Percentiles rank a stretch among this genome's conserved stretches.
Conservation (phyloP, 495 filamentous ascomycete genomes). For the Talaromyces liani region DNA sequence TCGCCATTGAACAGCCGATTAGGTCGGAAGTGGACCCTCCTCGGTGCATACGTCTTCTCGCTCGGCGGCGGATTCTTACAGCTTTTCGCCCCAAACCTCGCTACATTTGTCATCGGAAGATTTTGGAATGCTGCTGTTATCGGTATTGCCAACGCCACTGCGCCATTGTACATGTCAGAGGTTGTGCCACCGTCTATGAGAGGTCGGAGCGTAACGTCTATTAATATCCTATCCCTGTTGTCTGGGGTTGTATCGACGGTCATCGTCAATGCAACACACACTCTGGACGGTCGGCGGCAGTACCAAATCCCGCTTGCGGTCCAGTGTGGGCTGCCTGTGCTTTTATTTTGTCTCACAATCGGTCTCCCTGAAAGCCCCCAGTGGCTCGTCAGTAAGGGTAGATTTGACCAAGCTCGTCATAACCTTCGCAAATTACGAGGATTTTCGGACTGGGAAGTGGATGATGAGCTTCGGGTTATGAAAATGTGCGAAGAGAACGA, state of each 20-base stretch:
- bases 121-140: constrained; percentile 26
- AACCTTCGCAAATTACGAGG: constrained; percentile 30
- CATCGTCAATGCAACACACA: constrained; percentile 25
- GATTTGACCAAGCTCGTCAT: constrained; percentile 21
- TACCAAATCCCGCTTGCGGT: constrained; percentile 29
- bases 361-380: constrained; percentile 52
- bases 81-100: constrained; percentile 28
- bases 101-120: constrained; percentile 26
- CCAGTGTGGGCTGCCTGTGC: constrained; percentile 24
- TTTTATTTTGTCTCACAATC: constrained; percentile 21
- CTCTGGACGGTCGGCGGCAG: constrained; percentile 15
- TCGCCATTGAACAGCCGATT: constrained; percentile 27
- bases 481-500: constrained; percentile 20
- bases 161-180: constrained; percentile 32
- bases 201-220: constrained; percentile 27
- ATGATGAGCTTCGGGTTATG: constrained; percentile 26
- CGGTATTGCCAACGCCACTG: constrained; percentile 28
- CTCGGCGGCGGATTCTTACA: constrained; percentile 30
- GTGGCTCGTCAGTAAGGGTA: constrained; percentile 54
- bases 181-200: constrained; percentile 29
- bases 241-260: constrained; percentile 28
- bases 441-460: constrained; percentile 22
- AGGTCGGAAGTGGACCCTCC: constrained; percentile 29
- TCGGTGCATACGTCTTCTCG: constrained; percentile 26
- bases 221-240: constrained; percentile 29